Evolutionary conservation across 208 protist species (phyloP), one percentile per base, ranked within the genome.

Genomic region (Wallacemonas sp.): DNA sequence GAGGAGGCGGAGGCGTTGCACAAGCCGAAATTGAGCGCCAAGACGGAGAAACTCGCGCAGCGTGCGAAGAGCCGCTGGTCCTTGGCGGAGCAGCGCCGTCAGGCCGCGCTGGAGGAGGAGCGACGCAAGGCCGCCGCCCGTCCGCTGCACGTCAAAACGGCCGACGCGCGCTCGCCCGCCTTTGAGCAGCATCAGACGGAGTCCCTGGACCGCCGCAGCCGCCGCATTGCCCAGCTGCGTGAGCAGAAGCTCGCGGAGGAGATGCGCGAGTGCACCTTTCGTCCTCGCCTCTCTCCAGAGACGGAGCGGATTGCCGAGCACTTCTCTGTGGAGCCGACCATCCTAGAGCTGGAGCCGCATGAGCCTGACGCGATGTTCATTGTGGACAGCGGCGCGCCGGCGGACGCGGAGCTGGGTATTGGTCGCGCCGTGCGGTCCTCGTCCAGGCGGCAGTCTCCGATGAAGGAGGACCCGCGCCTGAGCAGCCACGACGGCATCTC

Each of bases 181-280:
- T 83, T 91, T 65, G 67, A 75, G 50, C 67, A 67, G 50, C 80
- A 76, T 12, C 65, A 79, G 54, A 41, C n/a, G 18, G 41, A 54
- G 5, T 57, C 72, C 0, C 29, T 82, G 45, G 59, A 74, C 52
- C 65, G 68, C 8, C 72, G 67, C 11, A 12, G 44, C 26, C 69
- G 46, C 8, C 70, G 66, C 23, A 32, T 77, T 0, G 77, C 76
- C 36, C 46, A 64, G 44, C 61, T 77, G 33, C 74, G 70, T 0
- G 42, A 72, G 46, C 64, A 84, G 39, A 29, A 45, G 23, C 55
- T 66, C 0, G 70, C 77, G 25, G 57, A 38, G 29, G 67, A 81
- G 29, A 36, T 81, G 33, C 23, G 64, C 14, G 72, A 71, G 49
- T 91, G 78, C 46, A 87, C 78, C 14, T 91, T 91, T 33, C 70